Conservation (phyloP, 108 stramenopile species). For the Fragilariopsis cylindrus region DNA sequence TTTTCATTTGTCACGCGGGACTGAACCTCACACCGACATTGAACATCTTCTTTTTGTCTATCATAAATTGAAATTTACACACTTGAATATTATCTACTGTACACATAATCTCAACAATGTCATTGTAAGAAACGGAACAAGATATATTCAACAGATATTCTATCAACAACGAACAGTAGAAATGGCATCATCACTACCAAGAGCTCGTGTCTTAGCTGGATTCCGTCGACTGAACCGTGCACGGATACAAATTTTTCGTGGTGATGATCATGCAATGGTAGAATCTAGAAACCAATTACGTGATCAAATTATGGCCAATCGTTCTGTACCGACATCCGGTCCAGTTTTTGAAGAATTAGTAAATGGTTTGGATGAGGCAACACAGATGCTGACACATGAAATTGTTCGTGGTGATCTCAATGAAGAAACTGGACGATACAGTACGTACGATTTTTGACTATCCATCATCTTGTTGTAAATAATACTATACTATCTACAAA, state of each 20-base stretch:
- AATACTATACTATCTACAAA: not conserved
- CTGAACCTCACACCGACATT: not conserved
- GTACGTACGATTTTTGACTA: constrained; percentile 30
- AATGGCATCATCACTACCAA: no score
- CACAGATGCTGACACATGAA: constrained; percentile 78
- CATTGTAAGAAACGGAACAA: no score
- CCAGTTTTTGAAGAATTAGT: constrained; percentile 66
- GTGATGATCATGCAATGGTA: constrained; percentile 63
- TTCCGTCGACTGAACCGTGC: constrained; percentile 81
- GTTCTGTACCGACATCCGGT: constrained; percentile 46
- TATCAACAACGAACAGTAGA: no score
- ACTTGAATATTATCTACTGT: not conserved
- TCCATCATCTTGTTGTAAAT: not conserved
- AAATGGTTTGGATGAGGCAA: constrained; percentile 84
- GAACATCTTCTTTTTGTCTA: not conserved
- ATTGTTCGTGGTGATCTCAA: constrained; percentile 82
- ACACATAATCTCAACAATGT: no score
- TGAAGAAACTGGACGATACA: constrained; percentile 59
- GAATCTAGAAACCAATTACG: constrained; percentile 73
- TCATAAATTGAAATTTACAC: not conserved
- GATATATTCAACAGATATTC: no score
- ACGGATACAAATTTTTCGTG: constrained; percentile 65
- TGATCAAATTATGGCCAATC: constrained; percentile 65
- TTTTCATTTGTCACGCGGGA: not conserved
- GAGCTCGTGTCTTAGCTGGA: constrained; percentile 40